These are phyloP conservation scores for Hypoxylon fragiforme DNA, from an alignment of 495 filamentous ascomycete genomes.

Conservation along the genomic window DNA sequence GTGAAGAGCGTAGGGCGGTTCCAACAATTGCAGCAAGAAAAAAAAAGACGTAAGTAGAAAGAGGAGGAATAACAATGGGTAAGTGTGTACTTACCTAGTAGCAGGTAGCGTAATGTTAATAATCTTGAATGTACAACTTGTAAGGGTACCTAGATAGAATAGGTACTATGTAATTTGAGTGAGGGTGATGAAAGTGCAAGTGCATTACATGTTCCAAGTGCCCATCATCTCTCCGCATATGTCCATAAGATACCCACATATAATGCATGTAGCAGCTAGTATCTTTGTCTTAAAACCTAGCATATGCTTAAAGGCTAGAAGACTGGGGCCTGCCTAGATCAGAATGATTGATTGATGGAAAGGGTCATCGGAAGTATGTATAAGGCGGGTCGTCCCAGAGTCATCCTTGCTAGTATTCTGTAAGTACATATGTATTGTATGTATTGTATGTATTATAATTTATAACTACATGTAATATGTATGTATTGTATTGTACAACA, in stretches of 20 bases:
- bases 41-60: not conserved
- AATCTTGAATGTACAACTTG: too few relatives aligned
- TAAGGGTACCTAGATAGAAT: too few relatives aligned
- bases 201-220: conserved; percentile 9
- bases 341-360: conserved; percentile 1
- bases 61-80: conserved; percentile 7
- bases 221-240: not conserved
- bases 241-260: too few relatives aligned
- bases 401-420: too few relatives aligned
- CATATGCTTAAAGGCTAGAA: not conserved
- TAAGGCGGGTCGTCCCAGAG: conserved; percentile 27
- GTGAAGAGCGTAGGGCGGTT: conserved; percentile 12
- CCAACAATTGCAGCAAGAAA: conserved; percentile 20
- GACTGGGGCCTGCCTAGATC: not conserved
- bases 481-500: too few relatives aligned
- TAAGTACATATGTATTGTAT: too few relatives aligned
- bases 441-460: too few relatives aligned
- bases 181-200: conserved; percentile 26
- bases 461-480: too few relatives aligned
- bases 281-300: too few relatives aligned
- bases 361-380: conserved; percentile 19
- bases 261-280: conserved; percentile 33
- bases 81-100: not conserved
- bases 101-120: conserved; percentile 5
- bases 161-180: conserved; percentile 30